Conservation (phyloP, 1,139 yeast genomes). For the Pichia sp. region DNA sequence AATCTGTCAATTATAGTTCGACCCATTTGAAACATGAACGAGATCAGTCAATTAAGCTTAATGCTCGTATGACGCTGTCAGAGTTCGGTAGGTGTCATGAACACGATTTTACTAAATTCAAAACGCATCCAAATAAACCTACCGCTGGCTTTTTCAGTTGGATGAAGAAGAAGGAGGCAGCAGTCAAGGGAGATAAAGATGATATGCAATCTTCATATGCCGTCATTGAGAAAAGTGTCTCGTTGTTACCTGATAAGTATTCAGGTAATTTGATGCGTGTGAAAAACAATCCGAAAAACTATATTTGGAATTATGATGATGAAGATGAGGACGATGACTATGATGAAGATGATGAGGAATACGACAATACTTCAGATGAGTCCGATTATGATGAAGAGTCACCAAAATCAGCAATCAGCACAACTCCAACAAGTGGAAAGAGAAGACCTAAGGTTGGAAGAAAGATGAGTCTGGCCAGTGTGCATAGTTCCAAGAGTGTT, state of each 20-base stretch:
- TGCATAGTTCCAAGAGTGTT: slow-evolving; percentile 6
- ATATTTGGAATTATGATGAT: slow-evolving; percentile 32
- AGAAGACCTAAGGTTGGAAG: slow-evolving; percentile 13
- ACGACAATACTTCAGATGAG: slow-evolving; percentile 13
- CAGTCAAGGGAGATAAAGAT: slow-evolving; percentile 18
- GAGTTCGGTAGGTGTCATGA: slow-evolving; percentile 31
- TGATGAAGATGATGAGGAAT: slow-evolving; percentile 21
- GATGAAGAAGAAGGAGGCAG: slow-evolving; percentile 25
- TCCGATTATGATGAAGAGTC: slow-evolving; percentile 19
- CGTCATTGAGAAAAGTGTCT: slow-evolving; percentile 29
- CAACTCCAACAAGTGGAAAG: slow-evolving; percentile 25
- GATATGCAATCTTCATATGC: slow-evolving; percentile 15
- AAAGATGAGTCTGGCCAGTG: slow-evolving; percentile 7
- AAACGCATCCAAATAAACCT: slow-evolving; percentile 27
- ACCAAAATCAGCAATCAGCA: slow-evolving; percentile 2
- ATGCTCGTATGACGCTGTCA: slow-evolving; percentile 25
- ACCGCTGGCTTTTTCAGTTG: slow-evolving; percentile 26
- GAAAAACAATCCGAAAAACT: slow-evolving; percentile 31
- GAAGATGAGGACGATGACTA: slow-evolving; percentile 28
- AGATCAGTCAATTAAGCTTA: slow-evolving; percentile 19
- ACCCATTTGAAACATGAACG: slow-evolving; percentile 42
- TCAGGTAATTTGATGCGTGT: slow-evolving; percentile 28
- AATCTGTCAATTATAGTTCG: slow-evolving; percentile 65
- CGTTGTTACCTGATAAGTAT: slow-evolving; percentile 32
- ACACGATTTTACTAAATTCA: slow-evolving; percentile 29